Evolutionary conservation across 371 early-diverging fungal species (phyloP).

Genomic region (Rhizomucor pusillus): DNA sequence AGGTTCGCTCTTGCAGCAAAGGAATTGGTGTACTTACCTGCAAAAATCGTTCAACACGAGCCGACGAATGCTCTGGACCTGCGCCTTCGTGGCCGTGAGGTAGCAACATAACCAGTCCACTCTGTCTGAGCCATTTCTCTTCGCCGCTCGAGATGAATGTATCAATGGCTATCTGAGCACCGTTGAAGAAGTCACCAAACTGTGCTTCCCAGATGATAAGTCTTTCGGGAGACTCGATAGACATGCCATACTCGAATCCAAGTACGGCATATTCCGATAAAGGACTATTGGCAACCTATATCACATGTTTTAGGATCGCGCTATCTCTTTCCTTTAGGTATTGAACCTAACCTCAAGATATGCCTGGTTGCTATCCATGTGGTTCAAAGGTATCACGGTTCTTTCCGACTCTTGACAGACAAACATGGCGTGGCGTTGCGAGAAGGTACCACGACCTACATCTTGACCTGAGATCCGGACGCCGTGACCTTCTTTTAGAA

Average conservation of each 20-base stretch:
- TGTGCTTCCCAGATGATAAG: slow-evolving; percentile 97
- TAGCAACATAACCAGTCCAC: slow-evolving; percentile 86
- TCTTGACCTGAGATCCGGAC: slow-evolving; percentile 97
- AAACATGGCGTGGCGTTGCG: slow-evolving; percentile 94
- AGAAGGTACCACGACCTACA: slow-evolving; percentile 97
- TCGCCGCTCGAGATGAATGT: slow-evolving; percentile 88
- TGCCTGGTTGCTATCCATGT: slow-evolving; percentile 44
- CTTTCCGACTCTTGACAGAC: slow-evolving; percentile 80
- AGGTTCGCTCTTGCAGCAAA: too few species aligned
- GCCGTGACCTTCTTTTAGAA: slow-evolving; percentile 79
- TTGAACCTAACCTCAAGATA: slow-evolving; percentile 70
- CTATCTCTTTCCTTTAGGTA: background rate
- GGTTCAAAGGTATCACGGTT: slow-evolving; percentile 79
- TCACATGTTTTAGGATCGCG: background rate
- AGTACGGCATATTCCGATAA: slow-evolving; percentile 93
- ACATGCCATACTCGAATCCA: slow-evolving; percentile 94
- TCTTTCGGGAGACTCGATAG: slow-evolving; percentile 80
- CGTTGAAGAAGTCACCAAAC: slow-evolving; percentile 98
- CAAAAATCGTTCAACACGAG: slow-evolving; percentile 92
- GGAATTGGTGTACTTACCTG: slow-evolving; percentile 56
- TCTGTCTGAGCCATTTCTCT: slow-evolving; percentile 92
- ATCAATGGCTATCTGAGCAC: slow-evolving; percentile 95
- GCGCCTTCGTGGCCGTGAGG: slow-evolving; percentile 98
- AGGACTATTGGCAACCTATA: slow-evolving; percentile 86
- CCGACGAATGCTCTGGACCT: slow-evolving; percentile 94